Percentiles rank a stretch among this genome's conserved stretches.
Conservation (phyloP, 768 basidiomycete species). For the Suillus plorans region DNA sequence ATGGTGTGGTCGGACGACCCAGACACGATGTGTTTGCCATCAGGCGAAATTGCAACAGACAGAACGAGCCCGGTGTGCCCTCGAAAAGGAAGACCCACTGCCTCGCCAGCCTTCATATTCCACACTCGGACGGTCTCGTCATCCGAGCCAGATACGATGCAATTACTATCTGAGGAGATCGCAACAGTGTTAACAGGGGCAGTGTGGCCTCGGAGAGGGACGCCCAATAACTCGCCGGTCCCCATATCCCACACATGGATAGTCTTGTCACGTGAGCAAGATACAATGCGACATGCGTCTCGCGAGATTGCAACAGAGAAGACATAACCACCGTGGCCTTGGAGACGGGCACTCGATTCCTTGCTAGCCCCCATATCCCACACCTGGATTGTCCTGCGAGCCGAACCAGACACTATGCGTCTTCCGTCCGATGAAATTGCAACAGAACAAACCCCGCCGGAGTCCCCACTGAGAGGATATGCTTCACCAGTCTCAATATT, state of each 20-base stretch:
- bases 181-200: accelerated
- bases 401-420: no score
- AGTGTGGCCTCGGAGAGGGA: neutral
- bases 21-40: neutral
- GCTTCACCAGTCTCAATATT: neutral
- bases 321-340: neutral
- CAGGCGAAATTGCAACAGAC: neutral
- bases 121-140: neutral
- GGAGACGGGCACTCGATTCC: neutral
- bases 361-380: neutral
- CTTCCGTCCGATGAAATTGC: no score
- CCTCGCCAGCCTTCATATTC: neutral
- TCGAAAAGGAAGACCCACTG: neutral
- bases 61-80: neutral
- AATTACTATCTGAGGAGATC: neutral
- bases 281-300: neutral
- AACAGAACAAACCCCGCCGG: no score
- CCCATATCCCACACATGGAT: neutral
- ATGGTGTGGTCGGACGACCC: neutral
- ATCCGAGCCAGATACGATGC: neutral
- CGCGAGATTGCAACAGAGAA: no score
- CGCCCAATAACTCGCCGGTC: neutral
- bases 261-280: neutral
- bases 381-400: neutral
- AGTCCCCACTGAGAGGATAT: neutral